A percentile compares a stretch with the other conserved stretches of the same genome.
Conservation (phyloP, 2,329 filamentous ascomycete species). For the Cladorrhinum sp. region DNA sequence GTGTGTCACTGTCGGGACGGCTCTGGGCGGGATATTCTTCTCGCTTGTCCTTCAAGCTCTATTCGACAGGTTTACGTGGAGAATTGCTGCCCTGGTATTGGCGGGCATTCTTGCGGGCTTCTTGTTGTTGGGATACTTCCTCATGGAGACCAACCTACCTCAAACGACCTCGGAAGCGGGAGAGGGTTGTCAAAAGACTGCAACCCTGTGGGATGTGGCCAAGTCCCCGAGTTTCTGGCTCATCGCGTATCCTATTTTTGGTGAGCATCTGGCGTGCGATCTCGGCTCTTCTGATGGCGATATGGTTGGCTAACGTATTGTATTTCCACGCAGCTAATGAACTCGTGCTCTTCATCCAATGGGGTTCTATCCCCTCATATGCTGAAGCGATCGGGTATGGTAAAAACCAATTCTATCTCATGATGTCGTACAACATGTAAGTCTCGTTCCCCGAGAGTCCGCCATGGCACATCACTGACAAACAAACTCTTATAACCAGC, state of each 20-base stretch:
- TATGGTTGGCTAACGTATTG: background rate
- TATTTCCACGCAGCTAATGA: slow-evolving; percentile 29
- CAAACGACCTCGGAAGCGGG: background rate
- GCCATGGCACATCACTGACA: background rate
- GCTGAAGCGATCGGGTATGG: slow-evolving; percentile 26
- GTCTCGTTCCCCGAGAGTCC: slow-evolving; percentile 6
- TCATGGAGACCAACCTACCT: slow-evolving; percentile 25
- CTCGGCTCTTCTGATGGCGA: background rate
- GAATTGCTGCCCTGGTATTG: slow-evolving; percentile 24
- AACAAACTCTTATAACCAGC: slow-evolving; percentile 12
- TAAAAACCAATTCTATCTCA: slow-evolving; percentile 29
- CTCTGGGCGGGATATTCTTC: slow-evolving; percentile 33
- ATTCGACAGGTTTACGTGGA: slow-evolving; percentile 27
- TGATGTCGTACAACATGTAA: slow-evolving; percentile 34
- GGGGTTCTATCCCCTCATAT: slow-evolving; percentile 32
- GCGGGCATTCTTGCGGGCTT: slow-evolving; percentile 23
- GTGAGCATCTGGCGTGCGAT: slow-evolving; percentile 19
- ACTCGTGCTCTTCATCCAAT: slow-evolving; percentile 32
- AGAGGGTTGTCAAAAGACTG: slow-evolving; percentile 8
- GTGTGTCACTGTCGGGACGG: slow-evolving; percentile 29
- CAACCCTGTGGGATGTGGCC: slow-evolving; percentile 9
- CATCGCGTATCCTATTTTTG: slow-evolving; percentile 29
- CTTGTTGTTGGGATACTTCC: slow-evolving; percentile 22
- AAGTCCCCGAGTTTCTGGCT: slow-evolving; percentile 29
- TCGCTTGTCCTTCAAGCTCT: slow-evolving; percentile 29